phyloP scores from a whole-genome alignment of 164 flowering plant genomes.

The Sextonia rubra region DNA sequence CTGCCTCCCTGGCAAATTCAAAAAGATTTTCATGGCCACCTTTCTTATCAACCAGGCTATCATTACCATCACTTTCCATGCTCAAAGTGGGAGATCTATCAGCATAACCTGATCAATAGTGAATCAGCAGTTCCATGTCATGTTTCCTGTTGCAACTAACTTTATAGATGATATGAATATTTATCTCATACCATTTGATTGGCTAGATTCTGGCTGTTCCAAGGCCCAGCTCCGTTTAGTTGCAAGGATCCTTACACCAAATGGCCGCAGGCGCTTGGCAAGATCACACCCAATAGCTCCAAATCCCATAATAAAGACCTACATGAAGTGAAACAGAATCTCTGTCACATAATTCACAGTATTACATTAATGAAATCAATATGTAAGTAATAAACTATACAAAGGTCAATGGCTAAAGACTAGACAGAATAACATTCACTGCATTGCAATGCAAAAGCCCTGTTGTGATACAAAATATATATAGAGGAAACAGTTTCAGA shows the following conservation, averaged over 20 bases:
- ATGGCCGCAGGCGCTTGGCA: slow-evolving; percentile 79
- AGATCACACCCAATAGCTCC: slow-evolving; percentile 80
- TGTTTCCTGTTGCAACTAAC: too few relatives aligned
- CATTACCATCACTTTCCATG: slow-evolving; percentile 20
- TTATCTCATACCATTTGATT: slow-evolving; percentile 31
- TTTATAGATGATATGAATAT: not conserved
- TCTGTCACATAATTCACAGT: not conserved
- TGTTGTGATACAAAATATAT: too few relatives aligned
- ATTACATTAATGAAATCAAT: not conserved
- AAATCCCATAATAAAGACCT: slow-evolving; percentile 87
- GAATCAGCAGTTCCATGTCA: slow-evolving; percentile 3
- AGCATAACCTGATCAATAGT: slow-evolving; percentile 8
- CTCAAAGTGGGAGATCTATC: slow-evolving; percentile 18
- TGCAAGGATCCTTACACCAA: slow-evolving; percentile 85
- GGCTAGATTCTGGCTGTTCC: slow-evolving; percentile 16
- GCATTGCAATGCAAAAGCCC: too few relatives aligned
- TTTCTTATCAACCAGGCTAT: slow-evolving; percentile 69
- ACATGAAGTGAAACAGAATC: slow-evolving; percentile 12
- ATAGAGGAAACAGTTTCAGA: too few relatives aligned
- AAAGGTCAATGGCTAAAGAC: too few relatives aligned
- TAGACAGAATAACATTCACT: too few relatives aligned
- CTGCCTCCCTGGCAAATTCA: slow-evolving; percentile 70
- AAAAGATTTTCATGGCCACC: slow-evolving; percentile 59
- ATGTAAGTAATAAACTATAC: not conserved
- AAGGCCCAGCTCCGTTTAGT: slow-evolving; percentile 78